Evolutionary conservation across 2,329 filamentous ascomycete genomes (phyloP).

Genomic region (Geosmithia morbida): DNA sequence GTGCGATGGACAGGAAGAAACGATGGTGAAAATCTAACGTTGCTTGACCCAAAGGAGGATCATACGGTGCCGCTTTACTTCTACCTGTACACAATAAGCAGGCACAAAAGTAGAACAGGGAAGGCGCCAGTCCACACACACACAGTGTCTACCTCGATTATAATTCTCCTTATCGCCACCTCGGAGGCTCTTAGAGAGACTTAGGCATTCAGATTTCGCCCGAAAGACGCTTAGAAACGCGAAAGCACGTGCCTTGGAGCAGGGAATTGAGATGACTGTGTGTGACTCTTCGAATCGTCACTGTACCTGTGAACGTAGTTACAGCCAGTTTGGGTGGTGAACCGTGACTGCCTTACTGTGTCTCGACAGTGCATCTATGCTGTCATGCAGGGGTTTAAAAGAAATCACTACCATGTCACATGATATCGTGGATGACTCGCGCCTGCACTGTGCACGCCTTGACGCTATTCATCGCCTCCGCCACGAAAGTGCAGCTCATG

Average conservation of each 20-base stretch:
- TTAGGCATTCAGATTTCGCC: too few relatives aligned
- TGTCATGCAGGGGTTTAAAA: background rate
- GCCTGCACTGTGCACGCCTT: background rate
- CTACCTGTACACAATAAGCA: too few relatives aligned
- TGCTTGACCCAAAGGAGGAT: too few relatives aligned
- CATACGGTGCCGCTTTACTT: too few relatives aligned
- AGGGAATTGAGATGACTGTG: background rate
- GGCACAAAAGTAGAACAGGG: background rate
- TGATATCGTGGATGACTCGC: background rate
- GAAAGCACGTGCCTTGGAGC: background rate
- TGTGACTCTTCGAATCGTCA: background rate
- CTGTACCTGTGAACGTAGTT: background rate
- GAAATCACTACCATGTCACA: background rate
- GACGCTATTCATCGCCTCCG: background rate
- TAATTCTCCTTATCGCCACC: too few relatives aligned
- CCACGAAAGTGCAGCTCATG: background rate
- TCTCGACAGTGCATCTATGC: background rate
- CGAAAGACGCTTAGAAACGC: conserved; percentile 1
- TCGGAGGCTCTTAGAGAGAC: background rate
- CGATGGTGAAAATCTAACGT: too few relatives aligned
- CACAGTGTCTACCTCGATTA: background rate
- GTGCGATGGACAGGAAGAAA: too few relatives aligned
- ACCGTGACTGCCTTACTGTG: background rate
- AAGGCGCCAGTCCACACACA: conserved; percentile 1
- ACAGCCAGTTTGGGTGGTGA: background rate